These are phyloP conservation scores for Acacia acuminata DNA, from an alignment of 306 rosid genomes.

Conservation along the genomic window DNA sequence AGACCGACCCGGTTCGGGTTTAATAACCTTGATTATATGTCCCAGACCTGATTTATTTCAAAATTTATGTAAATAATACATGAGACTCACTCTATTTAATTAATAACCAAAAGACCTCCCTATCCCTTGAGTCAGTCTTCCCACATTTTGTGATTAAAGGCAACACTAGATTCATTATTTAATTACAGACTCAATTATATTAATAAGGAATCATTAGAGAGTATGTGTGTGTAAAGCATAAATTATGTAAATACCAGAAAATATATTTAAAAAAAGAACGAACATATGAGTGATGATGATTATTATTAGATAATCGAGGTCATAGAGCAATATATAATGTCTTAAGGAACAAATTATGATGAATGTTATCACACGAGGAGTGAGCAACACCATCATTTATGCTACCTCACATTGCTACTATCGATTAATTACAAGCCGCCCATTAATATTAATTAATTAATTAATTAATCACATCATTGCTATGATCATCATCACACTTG, in stretches of 20 bases:
- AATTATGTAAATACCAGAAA: too few relatives aligned
- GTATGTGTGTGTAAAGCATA: background rate
- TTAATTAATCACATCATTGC: background rate
- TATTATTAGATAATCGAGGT: background rate
- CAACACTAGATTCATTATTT: background rate
- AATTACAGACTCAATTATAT: background rate
- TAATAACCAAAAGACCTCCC: background rate
- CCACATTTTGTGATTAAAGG: background rate
- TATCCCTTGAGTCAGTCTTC: background rate
- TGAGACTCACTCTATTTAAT: background rate
- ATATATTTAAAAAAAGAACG: background rate
- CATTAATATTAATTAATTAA: background rate
- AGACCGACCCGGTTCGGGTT: too few relatives aligned
- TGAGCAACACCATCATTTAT: slow-evolving; percentile 1
- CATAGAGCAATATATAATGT: background rate
- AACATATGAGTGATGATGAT: background rate
- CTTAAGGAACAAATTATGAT: background rate
- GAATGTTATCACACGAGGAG: slow-evolving; percentile 25
- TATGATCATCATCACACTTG: background rate
- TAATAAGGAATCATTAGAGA: background rate
- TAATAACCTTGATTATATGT: too few relatives aligned
- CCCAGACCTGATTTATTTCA: too few relatives aligned
- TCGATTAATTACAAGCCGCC: background rate
- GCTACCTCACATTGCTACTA: background rate
- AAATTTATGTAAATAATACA: too few relatives aligned